These are phyloP conservation scores for Brasenia schreberi DNA, from an alignment of 164 flowering plant genomes.

Conservation along the genomic window DNA sequence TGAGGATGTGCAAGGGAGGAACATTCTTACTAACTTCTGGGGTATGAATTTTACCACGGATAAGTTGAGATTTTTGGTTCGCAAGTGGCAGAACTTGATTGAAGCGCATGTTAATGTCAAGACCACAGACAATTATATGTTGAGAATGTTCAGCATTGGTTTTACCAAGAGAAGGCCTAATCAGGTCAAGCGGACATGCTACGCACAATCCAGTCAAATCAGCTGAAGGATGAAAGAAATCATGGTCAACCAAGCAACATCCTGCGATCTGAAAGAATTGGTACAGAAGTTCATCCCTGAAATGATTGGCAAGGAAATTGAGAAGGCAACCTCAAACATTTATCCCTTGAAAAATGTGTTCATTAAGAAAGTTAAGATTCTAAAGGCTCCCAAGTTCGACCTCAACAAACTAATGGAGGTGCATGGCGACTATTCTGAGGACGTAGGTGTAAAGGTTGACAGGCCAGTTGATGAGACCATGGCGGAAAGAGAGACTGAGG, in stretches of 20 bases:
- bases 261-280: too few relatives aligned
- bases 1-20: conserved; percentile 80
- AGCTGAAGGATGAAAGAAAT: conserved; percentile 72
- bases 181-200: conserved; percentile 69
- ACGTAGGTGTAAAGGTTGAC: conserved; percentile 57
- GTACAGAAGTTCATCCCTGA: too few relatives aligned
- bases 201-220: conserved; percentile 71
- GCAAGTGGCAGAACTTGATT: too few relatives aligned
- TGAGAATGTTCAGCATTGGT: too few relatives aligned
- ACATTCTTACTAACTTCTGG: conserved; percentile 75
- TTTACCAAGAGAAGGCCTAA: conserved; percentile 67
- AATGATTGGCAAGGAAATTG: conserved; percentile 76
- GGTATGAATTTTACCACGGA: conserved; percentile 87
- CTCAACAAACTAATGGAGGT: conserved; percentile 79
- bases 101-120: too few relatives aligned
- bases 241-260: conserved; percentile 54
- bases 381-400: conserved; percentile 81
- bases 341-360: conserved; percentile 64
- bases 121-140: too few relatives aligned
- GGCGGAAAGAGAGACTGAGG: too few relatives aligned
- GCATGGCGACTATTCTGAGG: too few relatives aligned
- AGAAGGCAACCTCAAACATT: conserved; percentile 58
- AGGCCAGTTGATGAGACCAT: conserved; percentile 63
- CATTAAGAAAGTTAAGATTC: conserved; percentile 64
- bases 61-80: conserved; percentile 67